Percentiles rank a stretch among this genome's conserved stretches.
These are phyloP conservation scores for Solanum verrucosum DNA, from an alignment of 257 asterid species.

Conservation along the genomic window DNA sequence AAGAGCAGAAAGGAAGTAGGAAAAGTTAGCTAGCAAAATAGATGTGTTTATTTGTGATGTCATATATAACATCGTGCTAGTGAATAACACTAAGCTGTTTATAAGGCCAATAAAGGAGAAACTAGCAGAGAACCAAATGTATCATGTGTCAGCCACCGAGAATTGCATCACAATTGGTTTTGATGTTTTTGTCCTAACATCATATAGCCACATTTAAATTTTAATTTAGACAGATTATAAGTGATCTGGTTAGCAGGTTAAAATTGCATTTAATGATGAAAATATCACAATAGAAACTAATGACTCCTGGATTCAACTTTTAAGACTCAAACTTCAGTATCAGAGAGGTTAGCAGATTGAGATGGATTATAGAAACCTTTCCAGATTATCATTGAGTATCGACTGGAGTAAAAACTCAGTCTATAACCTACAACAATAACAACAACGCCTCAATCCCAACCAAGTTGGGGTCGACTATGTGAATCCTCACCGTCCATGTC, in stretches of 20 bases:
- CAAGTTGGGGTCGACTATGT: neutral
- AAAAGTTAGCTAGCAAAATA: neutral
- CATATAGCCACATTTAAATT: neutral
- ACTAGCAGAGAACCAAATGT: neutral
- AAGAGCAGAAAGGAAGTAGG: conserved; percentile 3
- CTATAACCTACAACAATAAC: neutral
- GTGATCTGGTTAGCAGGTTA: neutral
- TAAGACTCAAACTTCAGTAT: neutral
- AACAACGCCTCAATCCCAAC: neutral
- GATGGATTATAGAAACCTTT: neutral
- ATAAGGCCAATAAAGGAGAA: neutral
- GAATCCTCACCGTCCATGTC: neutral
- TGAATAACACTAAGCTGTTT: neutral
- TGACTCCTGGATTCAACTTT: neutral
- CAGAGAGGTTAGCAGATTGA: neutral
- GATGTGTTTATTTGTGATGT: neutral
- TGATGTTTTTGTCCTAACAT: neutral
- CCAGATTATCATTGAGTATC: neutral
- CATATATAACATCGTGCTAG: neutral
- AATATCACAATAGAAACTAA: neutral
- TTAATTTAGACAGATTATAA: neutral
- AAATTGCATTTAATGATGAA: neutral
- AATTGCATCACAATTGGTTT: neutral
- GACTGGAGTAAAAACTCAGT: neutral
- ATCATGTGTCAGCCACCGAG: neutral